These are phyloP conservation scores for California macrophylla DNA, from an alignment of 441 rosid genomes.

Conservation along the genomic window DNA sequence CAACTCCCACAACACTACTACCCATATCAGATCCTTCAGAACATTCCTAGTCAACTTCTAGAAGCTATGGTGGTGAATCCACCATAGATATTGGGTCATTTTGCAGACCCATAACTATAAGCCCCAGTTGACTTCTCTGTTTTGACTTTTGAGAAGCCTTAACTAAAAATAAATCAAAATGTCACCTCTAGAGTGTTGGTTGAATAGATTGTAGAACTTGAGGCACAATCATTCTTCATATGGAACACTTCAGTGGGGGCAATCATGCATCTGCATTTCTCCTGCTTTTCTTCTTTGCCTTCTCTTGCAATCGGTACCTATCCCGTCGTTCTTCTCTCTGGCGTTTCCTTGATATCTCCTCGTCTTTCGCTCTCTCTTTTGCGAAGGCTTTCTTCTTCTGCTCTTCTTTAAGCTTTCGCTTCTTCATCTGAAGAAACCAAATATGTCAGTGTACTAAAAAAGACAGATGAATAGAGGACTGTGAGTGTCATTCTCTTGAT, in stretches of 20 bases:
- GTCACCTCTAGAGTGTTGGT: too few species aligned
- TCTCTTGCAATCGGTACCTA: slow-evolving; percentile 57
- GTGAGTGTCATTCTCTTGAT: too few species aligned
- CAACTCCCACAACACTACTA: background rate
- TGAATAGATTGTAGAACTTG: too few species aligned
- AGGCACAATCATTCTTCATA: too few species aligned
- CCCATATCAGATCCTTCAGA: background rate
- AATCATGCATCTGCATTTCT: slow-evolving; percentile 31
- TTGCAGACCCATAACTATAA: too few species aligned
- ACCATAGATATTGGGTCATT: slow-evolving; percentile 14
- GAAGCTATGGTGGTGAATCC: slow-evolving; percentile 43
- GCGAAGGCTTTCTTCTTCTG: slow-evolving; percentile 45
- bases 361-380: slow-evolving; percentile 60
- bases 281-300: slow-evolving; percentile 42
- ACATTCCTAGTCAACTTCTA: slow-evolving; percentile 43
- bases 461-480: too few species aligned
- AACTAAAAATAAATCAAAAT: too few species aligned
- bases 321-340: slow-evolving; percentile 68
- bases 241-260: too few species aligned
- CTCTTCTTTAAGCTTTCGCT: slow-evolving; percentile 45
- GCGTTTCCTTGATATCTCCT: slow-evolving; percentile 50
- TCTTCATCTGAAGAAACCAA: slow-evolving; percentile 42
- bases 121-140: too few species aligned
- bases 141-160: too few species aligned
- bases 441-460: background rate